phyloP scores from a whole-genome alignment of 192 early-diverging fungal genomes.

The Coemansia sp. region DNA sequence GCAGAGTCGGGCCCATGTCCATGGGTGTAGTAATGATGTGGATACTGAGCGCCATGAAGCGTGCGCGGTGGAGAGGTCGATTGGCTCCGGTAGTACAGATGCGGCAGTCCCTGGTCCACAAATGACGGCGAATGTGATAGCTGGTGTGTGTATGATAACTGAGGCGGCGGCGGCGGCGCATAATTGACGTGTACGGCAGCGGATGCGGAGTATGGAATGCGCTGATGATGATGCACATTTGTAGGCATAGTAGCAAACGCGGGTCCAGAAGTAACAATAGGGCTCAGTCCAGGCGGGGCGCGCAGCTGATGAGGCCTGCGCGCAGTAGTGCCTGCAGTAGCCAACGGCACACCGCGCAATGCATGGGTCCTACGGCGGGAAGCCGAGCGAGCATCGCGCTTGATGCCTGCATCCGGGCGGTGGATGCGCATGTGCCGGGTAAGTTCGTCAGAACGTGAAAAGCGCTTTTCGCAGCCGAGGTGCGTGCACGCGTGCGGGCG shows the following conservation, averaged over 20 bases:
- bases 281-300: conserved; percentile 47
- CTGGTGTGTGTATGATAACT: not conserved
- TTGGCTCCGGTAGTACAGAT: conserved; percentile 25
- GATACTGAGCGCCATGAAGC: conserved; percentile 1
- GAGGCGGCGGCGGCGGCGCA: not conserved
- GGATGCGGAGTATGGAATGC: conserved; percentile 32
- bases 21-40: not conserved
- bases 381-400: conserved; percentile 33
- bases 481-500: conserved; percentile 76
- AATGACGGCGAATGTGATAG: not conserved
- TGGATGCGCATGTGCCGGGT: conserved; percentile 66
- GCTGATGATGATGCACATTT: conserved; percentile 24
- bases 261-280: conserved; percentile 33
- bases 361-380: conserved; percentile 23
- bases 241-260: conserved; percentile 31
- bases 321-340: conserved; percentile 22
- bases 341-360: conserved; percentile 13
- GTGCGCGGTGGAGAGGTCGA: conserved; percentile 31
- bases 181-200: conserved; percentile 13
- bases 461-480: conserved; percentile 75
- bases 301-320: conserved; percentile 36
- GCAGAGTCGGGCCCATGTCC: not conserved
- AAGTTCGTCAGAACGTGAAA: conserved; percentile 76
- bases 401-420: conserved; percentile 40
- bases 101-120: conserved; percentile 3